Evolutionary conservation across 2,329 filamentous ascomycete species (phyloP).

Genomic region (Nigrospora osmanthi): DNA sequence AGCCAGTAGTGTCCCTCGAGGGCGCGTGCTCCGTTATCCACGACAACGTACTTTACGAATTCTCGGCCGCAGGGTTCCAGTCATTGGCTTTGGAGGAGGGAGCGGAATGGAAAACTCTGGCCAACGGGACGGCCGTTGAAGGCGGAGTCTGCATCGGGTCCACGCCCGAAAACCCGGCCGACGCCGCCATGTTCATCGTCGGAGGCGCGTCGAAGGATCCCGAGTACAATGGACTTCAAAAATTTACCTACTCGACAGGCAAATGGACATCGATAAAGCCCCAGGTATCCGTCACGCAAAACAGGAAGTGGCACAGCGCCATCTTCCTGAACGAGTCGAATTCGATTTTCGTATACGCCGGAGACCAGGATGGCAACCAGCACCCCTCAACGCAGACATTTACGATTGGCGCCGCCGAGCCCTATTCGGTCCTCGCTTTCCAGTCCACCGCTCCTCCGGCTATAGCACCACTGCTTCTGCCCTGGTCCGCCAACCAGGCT

Average conservation of each 20-base stretch:
- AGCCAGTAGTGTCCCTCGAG: conserved; percentile 61
- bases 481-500: conserved; percentile 64
- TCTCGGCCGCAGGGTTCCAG: conserved; percentile 67
- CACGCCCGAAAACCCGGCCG: conserved; percentile 46
- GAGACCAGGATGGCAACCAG: conserved; percentile 53
- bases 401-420: conserved; percentile 56
- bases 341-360: conserved; percentile 74
- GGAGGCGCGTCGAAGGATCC: conserved; percentile 56
- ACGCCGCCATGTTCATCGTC: conserved; percentile 69
- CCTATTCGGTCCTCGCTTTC: conserved; percentile 55
- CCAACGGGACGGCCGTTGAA: conserved; percentile 60
- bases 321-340: conserved; percentile 64
- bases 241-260: conserved; percentile 45
- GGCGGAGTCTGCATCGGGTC: conserved; percentile 73
- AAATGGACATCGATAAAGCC: conserved; percentile 42
- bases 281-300: conserved; percentile 47
- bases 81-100: conserved; percentile 61
- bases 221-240: conserved; percentile 69
- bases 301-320: conserved; percentile 68
- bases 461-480: conserved; percentile 62
- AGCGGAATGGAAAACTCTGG: conserved; percentile 62
- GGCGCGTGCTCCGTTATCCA: conserved; percentile 76
- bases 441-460: conserved; percentile 54
- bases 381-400: conserved; percentile 67
- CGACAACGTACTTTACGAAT: conserved; percentile 78